Base-by-base conservation (phyloP, 2,329 filamentous ascomycete species). In the Ceratocystis cacaofunesta region DNA sequence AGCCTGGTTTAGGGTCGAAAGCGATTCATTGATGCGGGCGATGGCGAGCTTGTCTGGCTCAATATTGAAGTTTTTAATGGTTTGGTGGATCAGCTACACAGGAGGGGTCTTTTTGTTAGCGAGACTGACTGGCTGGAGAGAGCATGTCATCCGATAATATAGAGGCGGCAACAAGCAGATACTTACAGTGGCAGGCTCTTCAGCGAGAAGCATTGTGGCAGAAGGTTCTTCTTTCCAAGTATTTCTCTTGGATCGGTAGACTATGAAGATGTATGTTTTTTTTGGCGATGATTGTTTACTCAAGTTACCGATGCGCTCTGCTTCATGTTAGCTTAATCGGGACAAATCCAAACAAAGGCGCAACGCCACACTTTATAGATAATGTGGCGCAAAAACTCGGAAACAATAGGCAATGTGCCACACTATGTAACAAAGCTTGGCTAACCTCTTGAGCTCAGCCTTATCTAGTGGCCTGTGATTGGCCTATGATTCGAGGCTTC, bases 11-110 rank as follows among this genome's bases (percentile, higher is more conserved):
- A 99, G 85, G 0, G 89, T 89, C 7, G 85, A 83, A 63, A 96
- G 82, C 0, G 90, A 92, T 74, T 92, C 89, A 74, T 85, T 85
- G 73, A 97, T 88, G 73, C 94, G 90, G 22, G 86, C 80, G 22
- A 97, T 84, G 68, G 89, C 89, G 69, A 85, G 80, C 73, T 91
- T 94, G 80, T 99, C 94, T 10, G 90, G 90, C 22, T 84, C 80
- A 72, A 92, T 95, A 78, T 95, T 94, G 85, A 99, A 99, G 80
- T 96, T 96, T 71, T 86, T 82, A 72, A 95, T 88, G 52, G 92
- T 96, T 78, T 95, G 88, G 73, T 87, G 83, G 77, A 99, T 95
- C 73, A 96, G 87, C 89, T 94, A 75, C 60, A 65, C 19, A 15
- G 46, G 46, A 48, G 19, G 48, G n/a, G 55, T 32, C 4, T 58